Evolutionary conservation across 371 early-diverging fungal genomes (phyloP).

Genomic region (Mucor indicus): DNA sequence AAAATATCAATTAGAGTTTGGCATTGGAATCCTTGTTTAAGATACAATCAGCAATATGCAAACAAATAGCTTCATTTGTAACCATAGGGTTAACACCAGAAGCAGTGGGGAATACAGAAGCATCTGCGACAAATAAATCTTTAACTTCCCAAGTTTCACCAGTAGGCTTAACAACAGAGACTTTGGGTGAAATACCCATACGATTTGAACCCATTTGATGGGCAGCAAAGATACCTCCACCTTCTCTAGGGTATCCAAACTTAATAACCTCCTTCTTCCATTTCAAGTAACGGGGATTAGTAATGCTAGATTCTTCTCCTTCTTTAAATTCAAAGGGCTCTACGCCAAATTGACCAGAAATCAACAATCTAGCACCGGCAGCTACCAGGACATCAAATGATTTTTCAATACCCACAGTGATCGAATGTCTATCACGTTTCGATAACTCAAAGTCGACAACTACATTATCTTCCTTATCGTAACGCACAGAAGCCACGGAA

Average conservation of each 20-base stretch:
- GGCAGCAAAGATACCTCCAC: conserved; percentile 42
- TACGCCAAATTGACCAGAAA: conserved; percentile 52
- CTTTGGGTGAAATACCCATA: conserved; percentile 59
- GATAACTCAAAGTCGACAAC: conserved; percentile 49
- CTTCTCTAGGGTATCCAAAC: conserved; percentile 29
- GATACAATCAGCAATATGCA: conserved; percentile 33
- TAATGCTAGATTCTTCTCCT: conserved; percentile 29
- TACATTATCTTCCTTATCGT: conserved; percentile 27
- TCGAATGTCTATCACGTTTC: conserved; percentile 48
- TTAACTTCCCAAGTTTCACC: conserved; percentile 79
- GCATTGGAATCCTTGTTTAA: conserved; percentile 5
- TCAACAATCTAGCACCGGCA: conserved; percentile 66
- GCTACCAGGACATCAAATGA: conserved; percentile 52
- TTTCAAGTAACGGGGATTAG: conserved; percentile 32
- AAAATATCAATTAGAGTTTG: conserved; percentile 10
- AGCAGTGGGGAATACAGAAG: conserved; percentile 70
- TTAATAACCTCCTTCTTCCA: conserved; percentile 28
- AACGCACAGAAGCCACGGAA: conserved; percentile 29
- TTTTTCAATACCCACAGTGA: conserved; percentile 51
- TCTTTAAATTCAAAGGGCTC: conserved; percentile 39
- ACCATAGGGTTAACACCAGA: conserved; percentile 81
- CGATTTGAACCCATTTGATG: conserved; percentile 73
- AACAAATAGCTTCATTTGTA: conserved; percentile 44
- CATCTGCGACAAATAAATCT: conserved; percentile 72
- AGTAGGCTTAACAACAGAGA: conserved; percentile 63